Evolutionary conservation across 2,329 filamentous ascomycete species (phyloP), one percentile per base, ranked within the genome.

Genomic region (Sporothrix mexicana): DNA sequence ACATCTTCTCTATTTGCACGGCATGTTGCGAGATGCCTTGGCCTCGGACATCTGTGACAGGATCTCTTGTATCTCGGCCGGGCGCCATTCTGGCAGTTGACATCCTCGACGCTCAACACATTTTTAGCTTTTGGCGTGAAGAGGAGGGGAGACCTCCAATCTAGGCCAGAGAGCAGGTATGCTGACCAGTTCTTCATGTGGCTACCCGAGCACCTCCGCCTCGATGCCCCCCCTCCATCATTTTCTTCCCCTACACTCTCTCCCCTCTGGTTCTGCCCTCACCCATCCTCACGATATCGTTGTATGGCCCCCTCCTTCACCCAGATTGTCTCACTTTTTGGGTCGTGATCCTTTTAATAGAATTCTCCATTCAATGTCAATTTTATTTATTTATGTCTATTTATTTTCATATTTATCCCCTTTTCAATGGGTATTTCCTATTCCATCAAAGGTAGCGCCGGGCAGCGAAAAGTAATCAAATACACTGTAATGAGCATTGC

Each of bases 181-280:
- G 70, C 36, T 72, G 70, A 72, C 70, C 49, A 47, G 30, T 57
- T 67, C 61, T 67, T 72, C 70, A 67, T 72, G 70, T 67, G 70
- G 70, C 70, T 72, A 36, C 61, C 70, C 70, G 70, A 66, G 5
- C 53, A 15, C 43, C 57, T 55, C 45, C 25, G 57, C n/a, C 25
- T n/a, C n/a, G 30, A 45, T 15, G 43, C 25, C 30, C 41, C 12
- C 51, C 61, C 51, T 41, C 62, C 30, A 41, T 53, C 17, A 53
- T 43, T 47, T 12, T 1, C 36, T 41, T 2, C 30, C 55, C 55
- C 23, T 62, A 12, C 41, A 9, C 20, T 5, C 9, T 66, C 5
- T 55, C 8, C 23, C 20, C 20, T 25, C 20, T 23, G 8, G 10
- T 10, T 2, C 20, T 55, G 3, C 41, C 30, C 30, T 36, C 30